Evolutionary conservation across 202 grass and related monocot genomes (phyloP).

Genomic region (Zoysia matrella): DNA sequence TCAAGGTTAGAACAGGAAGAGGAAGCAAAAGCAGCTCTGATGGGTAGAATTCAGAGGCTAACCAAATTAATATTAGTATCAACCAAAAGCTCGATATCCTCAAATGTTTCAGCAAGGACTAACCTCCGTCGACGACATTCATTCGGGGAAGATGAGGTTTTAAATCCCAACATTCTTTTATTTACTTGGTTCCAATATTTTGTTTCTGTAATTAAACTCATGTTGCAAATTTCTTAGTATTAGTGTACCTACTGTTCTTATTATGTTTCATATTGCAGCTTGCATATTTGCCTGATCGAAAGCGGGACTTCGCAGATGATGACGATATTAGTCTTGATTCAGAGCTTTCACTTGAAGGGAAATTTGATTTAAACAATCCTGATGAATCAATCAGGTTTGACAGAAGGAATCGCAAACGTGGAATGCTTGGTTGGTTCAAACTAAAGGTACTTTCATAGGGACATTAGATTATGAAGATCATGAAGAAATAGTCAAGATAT

Average conservation of each 20-base stretch:
- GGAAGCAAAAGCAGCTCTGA: slow-evolving; percentile 98
- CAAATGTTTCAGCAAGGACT: slow-evolving; percentile 70
- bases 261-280: slow-evolving; percentile 64
- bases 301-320: slow-evolving; percentile 72
- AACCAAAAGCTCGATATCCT: slow-evolving; percentile 89
- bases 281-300: slow-evolving; percentile 95
- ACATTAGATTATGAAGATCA: slow-evolving; percentile 11
- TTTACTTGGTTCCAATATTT: slow-evolving; percentile 16
- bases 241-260: slow-evolving; percentile 34
- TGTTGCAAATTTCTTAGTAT: neutral
- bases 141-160: slow-evolving; percentile 98
- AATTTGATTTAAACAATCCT: slow-evolving; percentile 56
- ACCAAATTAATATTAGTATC: slow-evolving; percentile 98
- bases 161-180: slow-evolving; percentile 21
- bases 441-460: slow-evolving; percentile 65
- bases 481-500: neutral
- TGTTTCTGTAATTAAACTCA: slow-evolving; percentile 24
- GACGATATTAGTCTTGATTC: slow-evolving; percentile 85
- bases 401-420: slow-evolving; percentile 83
- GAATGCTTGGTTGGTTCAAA: slow-evolving; percentile 99
- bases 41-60: slow-evolving; percentile 94
- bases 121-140: slow-evolving; percentile 80
- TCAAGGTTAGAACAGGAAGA: slow-evolving; percentile 99
- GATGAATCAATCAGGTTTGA: slow-evolving; percentile 72
- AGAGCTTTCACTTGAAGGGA: slow-evolving; percentile 82